A percentile compares a stretch with the other conserved stretches of the same genome.
Conservation (phyloP, 106 monocot genomes). For the Dendrobium huoshanense region DNA sequence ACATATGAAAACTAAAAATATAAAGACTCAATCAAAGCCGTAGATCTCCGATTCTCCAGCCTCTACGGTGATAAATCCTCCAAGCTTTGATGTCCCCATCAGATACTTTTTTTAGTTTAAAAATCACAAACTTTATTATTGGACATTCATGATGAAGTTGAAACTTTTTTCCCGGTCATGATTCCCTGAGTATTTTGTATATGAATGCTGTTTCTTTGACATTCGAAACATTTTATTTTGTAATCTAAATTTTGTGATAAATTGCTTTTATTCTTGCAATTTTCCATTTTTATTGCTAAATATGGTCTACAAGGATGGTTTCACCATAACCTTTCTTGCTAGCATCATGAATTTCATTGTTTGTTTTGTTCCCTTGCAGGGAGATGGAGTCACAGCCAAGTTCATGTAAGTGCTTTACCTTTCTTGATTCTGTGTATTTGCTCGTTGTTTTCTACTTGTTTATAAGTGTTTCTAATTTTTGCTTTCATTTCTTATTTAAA, state of each 20-base stretch:
- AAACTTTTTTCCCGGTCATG: background rate
- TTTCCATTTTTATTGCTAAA: background rate
- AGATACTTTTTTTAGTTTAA: background rate
- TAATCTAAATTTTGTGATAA: background rate
- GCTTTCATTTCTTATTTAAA: background rate
- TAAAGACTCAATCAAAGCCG: too few species aligned
- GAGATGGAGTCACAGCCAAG: constrained; percentile 33
- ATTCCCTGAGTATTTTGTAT: background rate
- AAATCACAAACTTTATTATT: background rate
- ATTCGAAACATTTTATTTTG: background rate
- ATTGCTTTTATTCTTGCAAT: background rate
- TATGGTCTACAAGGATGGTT: constrained; percentile 16
- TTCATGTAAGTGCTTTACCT: constrained; percentile 29
- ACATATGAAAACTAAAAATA: too few species aligned
- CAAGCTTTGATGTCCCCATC: too few species aligned
- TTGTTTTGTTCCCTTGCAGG: constrained; percentile 12
- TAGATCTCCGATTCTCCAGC: too few species aligned
- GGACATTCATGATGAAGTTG: background rate
- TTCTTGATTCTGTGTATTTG: constrained; percentile 2
- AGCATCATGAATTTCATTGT: background rate
- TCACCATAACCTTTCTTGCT: constrained; percentile 30
- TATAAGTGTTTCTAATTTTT: background rate
- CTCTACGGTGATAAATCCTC: too few species aligned
- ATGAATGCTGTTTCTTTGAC: background rate
- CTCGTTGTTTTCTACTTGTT: background rate